These are phyloP conservation scores for Pseudocercospora fijiensis DNA, from an alignment of 2,329 filamentous ascomycete species.

Conservation along the genomic window DNA sequence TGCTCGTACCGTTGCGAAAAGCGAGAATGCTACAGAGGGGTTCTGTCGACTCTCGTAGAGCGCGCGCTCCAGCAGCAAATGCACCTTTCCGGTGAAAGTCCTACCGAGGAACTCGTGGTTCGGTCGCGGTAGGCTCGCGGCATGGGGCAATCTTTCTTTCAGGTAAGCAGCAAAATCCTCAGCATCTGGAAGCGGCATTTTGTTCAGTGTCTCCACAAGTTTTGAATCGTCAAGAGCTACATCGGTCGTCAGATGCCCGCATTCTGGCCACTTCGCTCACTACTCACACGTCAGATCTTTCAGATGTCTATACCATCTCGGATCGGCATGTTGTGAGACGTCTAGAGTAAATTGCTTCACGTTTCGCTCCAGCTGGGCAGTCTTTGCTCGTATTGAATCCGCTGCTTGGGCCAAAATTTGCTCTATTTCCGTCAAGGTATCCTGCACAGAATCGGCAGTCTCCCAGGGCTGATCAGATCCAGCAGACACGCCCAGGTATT, in stretches of 20 bases:
- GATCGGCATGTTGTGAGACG: background rate
- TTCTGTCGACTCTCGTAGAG: background rate
- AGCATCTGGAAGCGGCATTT: conserved; percentile 1
- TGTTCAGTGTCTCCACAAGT: background rate
- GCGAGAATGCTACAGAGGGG: background rate
- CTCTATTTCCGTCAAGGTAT: conserved; percentile 6
- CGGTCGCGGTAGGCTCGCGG: background rate
- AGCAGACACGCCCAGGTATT: background rate
- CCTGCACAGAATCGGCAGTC: background rate
- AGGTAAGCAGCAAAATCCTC: conserved; percentile 10
- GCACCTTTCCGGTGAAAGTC: conserved; percentile 2
- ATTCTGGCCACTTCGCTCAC: background rate
- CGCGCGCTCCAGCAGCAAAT: background rate
- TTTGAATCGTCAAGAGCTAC: conserved; percentile 5
- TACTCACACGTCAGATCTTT: conserved; percentile 8
- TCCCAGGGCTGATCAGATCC: background rate
- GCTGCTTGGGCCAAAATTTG: conserved; percentile 4
- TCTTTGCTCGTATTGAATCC: background rate
- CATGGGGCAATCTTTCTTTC: background rate
- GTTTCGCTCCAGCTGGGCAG: background rate
- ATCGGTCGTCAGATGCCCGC: background rate
- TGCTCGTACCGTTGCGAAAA: background rate
- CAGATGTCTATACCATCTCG: conserved; percentile 9
- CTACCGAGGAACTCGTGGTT: conserved; percentile 2
- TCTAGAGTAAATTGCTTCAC: conserved; percentile 1